Conservation (phyloP, 768 basidiomycete genomes). For the Postia placenta region DNA sequence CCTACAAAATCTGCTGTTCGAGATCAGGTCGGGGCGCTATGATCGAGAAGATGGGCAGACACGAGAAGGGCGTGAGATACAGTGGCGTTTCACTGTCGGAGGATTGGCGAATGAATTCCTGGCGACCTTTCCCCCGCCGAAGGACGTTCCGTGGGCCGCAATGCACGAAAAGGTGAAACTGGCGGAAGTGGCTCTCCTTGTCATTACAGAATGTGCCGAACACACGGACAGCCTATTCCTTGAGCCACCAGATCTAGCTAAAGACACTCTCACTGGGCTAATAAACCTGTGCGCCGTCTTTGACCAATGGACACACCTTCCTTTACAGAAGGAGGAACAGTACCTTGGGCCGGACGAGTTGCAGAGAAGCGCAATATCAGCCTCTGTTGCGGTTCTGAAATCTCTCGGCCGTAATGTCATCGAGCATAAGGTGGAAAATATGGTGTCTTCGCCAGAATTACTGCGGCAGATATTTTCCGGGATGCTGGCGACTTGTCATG, state of each 20-base stretch:
- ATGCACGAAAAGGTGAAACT: constrained; percentile 54
- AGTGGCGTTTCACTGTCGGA: constrained; percentile 4
- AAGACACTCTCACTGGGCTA: constrained; percentile 44
- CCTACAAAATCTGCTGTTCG: constrained; percentile 7
- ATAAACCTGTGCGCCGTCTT: constrained; percentile 49
- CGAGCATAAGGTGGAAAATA: not conserved
- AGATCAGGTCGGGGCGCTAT: no score
- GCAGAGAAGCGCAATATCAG: constrained; percentile 39
- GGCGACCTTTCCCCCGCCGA: constrained; percentile 48
- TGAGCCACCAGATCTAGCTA: constrained; percentile 37
- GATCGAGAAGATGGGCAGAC: constrained; percentile 1
- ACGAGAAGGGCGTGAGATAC: not conserved
- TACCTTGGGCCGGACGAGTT: constrained; percentile 42
- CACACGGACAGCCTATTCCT: constrained; percentile 47
- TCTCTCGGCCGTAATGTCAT: constrained; percentile 1
- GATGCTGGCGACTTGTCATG: constrained; percentile 7
- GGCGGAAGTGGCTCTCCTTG: constrained; percentile 46
- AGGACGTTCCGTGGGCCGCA: constrained; percentile 42
- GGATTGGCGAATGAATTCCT: constrained; percentile 48
- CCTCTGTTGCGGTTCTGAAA: constrained; percentile 35
- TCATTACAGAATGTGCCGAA: constrained; percentile 43
- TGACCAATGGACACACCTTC: constrained; percentile 54
- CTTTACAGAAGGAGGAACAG: constrained; percentile 31
- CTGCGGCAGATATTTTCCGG: constrained; percentile 4
- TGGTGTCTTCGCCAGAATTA: not conserved